Evolutionary conservation across 78 protist genomes (phyloP).

Genomic region (Protostelium mycophagum): DNA sequence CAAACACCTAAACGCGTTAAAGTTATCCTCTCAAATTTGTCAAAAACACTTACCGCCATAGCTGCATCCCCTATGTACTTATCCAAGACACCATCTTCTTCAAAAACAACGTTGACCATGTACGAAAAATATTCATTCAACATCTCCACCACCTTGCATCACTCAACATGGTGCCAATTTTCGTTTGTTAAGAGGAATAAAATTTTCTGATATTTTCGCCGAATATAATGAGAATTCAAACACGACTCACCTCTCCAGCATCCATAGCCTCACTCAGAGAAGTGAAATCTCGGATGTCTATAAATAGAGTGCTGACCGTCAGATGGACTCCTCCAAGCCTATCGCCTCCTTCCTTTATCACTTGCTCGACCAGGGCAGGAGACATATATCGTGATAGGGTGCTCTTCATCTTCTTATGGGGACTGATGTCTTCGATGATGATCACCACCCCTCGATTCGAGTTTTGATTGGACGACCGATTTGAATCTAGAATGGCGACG

Average conservation of each 20-base stretch:
- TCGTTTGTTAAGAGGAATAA: no score
- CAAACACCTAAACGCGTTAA: no score
- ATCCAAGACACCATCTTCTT: conserved; percentile 50
- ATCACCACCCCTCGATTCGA: background rate
- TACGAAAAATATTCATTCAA: conserved; percentile 50
- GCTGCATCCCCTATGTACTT: conserved; percentile 64
- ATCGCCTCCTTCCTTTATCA: background rate
- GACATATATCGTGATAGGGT: background rate
- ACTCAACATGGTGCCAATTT: background rate
- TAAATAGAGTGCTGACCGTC: conserved; percentile 42
- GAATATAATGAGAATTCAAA: no score
- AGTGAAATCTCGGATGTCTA: conserved; percentile 60
- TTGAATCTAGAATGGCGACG: background rate
- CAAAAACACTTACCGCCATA: no score
- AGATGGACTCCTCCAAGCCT: background rate
- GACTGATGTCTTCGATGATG: background rate
- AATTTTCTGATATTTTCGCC: no score
- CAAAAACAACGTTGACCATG: conserved; percentile 41
- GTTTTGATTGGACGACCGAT: background rate
- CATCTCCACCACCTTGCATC: background rate
- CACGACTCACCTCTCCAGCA: conserved; percentile 50
- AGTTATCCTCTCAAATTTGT: no score
- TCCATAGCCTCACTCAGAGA: conserved; percentile 54
- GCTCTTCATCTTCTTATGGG: background rate
- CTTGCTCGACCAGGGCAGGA: background rate